Base-by-base conservation (phyloP, 1,284 basidiomycete genomes). In the Naganishia cerealis region DNA sequence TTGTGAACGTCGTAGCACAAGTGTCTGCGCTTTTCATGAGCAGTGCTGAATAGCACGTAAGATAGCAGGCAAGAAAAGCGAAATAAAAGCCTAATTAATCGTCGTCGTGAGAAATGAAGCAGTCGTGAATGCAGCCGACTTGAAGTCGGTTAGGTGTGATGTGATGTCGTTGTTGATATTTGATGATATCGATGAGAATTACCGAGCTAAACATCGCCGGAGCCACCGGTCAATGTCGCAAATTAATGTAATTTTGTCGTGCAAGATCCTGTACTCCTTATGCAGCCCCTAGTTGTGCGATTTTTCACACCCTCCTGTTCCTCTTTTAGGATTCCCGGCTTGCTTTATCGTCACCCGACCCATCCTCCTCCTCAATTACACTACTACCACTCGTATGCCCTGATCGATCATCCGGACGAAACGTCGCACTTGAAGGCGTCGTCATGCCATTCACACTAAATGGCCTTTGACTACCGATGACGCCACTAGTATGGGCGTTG, bases 311-410 rank as follows among this genome's bases (percentile, higher is more conserved):
- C 9, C 43, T 46, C 7, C n/a, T 15, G 9, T 50, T 24, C 46
- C 36, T 26, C n/a, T 0, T 16, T 39, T 43, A 42, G 13, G 33
- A 36, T 26, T 53, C 38, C 21, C 50, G 3, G n/a, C 18, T 54
- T 13, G 15, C 48, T 13, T 40, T 29, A 8, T 53, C 61, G 18
- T 54, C 61, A 6, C 13, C 48, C 38, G 61, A 63, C 29, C 24
- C 53, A 8, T 65, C 69, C 40, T 70, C 69, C 33, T 70, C 69
- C 26, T 67, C 69, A 36, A 70, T 70, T 5, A 62, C 66, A 6
- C 66, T 67, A 42, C 69, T 70, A 29, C 69, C 66, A 40, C 66
- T 70, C 8, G 67, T 68, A 15, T 66, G 70, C 18, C 58, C 59
- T 5, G 61, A 67, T 13, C 55, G 62, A 33, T 52, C 46, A n/a